Evolutionary conservation across 1,139 yeast genomes (phyloP).

Genomic region (Sugiyamaella japonica): DNA sequence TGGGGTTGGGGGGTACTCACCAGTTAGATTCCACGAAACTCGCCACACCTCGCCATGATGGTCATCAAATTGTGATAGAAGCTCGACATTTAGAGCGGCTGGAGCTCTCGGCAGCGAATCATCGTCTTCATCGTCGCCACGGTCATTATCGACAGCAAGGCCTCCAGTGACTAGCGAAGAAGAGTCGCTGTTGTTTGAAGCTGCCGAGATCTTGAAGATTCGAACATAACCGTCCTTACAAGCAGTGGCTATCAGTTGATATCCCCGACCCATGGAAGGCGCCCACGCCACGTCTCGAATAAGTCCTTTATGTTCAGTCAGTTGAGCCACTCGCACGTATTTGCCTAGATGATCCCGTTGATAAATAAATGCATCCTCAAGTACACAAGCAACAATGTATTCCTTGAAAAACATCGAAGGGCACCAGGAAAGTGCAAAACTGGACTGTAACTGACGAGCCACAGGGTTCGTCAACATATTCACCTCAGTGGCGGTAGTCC

Average conservation of each 20-base stretch:
- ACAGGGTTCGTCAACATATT: slow-evolving; percentile 65
- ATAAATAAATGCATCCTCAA: slow-evolving; percentile 83
- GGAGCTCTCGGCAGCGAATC: slow-evolving; percentile 19
- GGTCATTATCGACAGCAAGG: slow-evolving; percentile 23
- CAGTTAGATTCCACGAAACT: slow-evolving; percentile 92
- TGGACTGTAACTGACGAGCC: slow-evolving; percentile 79
- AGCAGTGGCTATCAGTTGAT: slow-evolving; percentile 89
- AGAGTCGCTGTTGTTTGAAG: slow-evolving; percentile 20
- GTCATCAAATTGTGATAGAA: slow-evolving; percentile 62
- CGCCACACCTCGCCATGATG: slow-evolving; percentile 94
- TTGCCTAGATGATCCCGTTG: slow-evolving; percentile 49
- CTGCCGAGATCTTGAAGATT: slow-evolving; percentile 65
- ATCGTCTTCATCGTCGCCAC: slow-evolving; percentile 39
- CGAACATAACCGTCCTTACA: slow-evolving; percentile 93
- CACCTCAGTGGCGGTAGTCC: slow-evolving; percentile 74
- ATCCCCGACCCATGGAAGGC: slow-evolving; percentile 89
- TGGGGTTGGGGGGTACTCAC: too few relatives aligned
- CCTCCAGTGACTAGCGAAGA: slow-evolving; percentile 1
- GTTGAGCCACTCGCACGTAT: slow-evolving; percentile 47
- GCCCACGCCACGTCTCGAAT: slow-evolving; percentile 96
- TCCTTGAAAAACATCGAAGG: slow-evolving; percentile 83
- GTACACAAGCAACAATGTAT: slow-evolving; percentile 78
- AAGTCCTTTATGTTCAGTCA: slow-evolving; percentile 77
- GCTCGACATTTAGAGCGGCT: slow-evolving; percentile 45
- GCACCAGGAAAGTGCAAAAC: slow-evolving; percentile 90